Percentiles rank a stretch among this genome's conserved stretches.
Conservation (phyloP, 306 rosid genomes). For the Prunus davidiana region DNA sequence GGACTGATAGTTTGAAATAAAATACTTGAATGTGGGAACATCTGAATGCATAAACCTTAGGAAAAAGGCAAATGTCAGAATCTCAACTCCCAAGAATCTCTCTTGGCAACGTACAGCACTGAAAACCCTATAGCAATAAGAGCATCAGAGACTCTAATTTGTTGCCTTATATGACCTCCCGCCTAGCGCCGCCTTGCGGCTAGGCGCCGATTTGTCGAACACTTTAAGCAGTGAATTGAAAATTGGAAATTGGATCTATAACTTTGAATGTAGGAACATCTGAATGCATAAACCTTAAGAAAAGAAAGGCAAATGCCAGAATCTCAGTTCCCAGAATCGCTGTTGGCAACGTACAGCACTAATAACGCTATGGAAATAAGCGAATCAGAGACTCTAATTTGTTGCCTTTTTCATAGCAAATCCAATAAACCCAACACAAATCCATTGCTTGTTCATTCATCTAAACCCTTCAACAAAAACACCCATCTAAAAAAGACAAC, state of each 20-base stretch:
- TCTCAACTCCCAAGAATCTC: neutral
- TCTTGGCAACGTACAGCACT: constrained; percentile 20
- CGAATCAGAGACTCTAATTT: constrained; percentile 94
- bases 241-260: neutral
- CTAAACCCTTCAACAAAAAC: neutral
- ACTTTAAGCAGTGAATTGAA: neutral
- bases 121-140: neutral
- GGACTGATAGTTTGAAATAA: no score
- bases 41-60: constrained; percentile 60
- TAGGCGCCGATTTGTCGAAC: no score
- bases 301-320: constrained; percentile 44
- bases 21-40: constrained; percentile 40
- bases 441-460: neutral
- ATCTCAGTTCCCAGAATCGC: constrained; percentile 52
- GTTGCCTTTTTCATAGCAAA: constrained; percentile 47
- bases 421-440: neutral
- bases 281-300: constrained; percentile 56
- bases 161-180: neutral
- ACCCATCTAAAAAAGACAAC: neutral
- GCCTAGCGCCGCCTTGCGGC: no score
- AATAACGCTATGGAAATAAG: constrained; percentile 41
- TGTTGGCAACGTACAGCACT: constrained; percentile 97
- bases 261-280: constrained; percentile 42
- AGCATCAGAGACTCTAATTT: constrained; percentile 17
- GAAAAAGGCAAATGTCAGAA: neutral